phyloP scores from a whole-genome alignment of 176 grass and related monocot species.

The Themeda triandra region DNA sequence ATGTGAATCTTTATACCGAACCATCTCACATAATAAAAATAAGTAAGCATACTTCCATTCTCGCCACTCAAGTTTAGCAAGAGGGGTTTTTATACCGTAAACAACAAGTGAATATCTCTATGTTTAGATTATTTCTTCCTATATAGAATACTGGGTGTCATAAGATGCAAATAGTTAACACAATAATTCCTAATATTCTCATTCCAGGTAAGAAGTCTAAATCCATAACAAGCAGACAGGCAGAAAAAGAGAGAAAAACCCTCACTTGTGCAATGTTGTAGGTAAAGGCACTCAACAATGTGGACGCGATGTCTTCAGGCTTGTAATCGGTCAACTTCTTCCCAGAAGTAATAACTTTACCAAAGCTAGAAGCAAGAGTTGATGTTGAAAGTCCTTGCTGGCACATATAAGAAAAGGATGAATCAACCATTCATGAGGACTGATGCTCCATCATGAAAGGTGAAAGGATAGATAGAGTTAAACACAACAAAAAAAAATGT shows the following conservation, averaged over 20 bases:
- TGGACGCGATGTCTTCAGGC: slow-evolving; percentile 81
- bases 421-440: slow-evolving; percentile 17
- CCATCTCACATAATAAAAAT: background rate
- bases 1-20: background rate
- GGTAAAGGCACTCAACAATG: slow-evolving; percentile 94
- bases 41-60: slow-evolving; percentile 14
- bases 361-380: slow-evolving; percentile 97
- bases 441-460: background rate
- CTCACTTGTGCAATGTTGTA: slow-evolving; percentile 97
- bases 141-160: background rate
- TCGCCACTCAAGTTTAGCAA: background rate
- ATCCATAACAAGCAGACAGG: background rate
- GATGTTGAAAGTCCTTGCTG: slow-evolving; percentile 98
- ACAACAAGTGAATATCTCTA: background rate
- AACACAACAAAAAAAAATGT: too few relatives aligned
- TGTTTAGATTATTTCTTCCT: background rate
- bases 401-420: slow-evolving; percentile 30
- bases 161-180: slow-evolving; percentile 3
- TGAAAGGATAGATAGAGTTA: background rate
- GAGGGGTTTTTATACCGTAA: background rate
- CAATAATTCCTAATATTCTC: background rate
- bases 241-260: background rate
- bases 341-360: slow-evolving; percentile 92
- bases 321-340: slow-evolving; percentile 78
- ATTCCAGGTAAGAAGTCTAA: background rate